Evolutionary conservation across 768 basidiomycete species (phyloP).

Genomic region (Termitomyces sp.): DNA sequence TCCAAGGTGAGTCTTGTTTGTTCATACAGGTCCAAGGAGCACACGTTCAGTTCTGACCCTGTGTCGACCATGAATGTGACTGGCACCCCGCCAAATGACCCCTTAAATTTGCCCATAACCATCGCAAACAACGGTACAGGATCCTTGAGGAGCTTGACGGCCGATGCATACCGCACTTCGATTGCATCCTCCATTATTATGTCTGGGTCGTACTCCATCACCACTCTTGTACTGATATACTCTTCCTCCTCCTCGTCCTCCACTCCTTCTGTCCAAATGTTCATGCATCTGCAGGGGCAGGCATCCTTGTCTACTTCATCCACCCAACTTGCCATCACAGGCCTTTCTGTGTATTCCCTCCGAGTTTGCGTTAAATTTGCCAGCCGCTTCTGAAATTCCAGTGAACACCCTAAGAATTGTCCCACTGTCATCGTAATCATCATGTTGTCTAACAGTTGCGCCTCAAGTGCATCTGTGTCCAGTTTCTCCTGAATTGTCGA

Average conservation of each 20-base stretch:
- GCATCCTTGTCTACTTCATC: background rate
- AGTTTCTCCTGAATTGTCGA: background rate
- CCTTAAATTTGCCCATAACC: background rate
- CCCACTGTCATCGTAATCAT: background rate
- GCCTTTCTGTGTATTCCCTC: slow-evolving; percentile 1
- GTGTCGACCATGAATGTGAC: background rate
- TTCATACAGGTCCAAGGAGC: background rate
- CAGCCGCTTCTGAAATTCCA: slow-evolving; percentile 7
- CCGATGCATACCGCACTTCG: background rate
- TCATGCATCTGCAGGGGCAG: background rate
- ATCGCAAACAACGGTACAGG: background rate
- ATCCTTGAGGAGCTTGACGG: background rate
- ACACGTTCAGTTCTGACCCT: background rate
- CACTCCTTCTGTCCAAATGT: background rate
- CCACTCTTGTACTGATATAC: background rate
- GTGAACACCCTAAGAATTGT: background rate
- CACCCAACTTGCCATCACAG: background rate
- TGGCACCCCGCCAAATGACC: background rate
- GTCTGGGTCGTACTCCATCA: background rate
- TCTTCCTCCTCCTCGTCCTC: background rate
- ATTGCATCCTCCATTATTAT: background rate
- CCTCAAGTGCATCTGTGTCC: background rate
- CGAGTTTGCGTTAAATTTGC: slow-evolving; percentile 4
- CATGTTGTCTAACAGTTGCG: background rate
- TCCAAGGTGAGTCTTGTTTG: no score